phyloP scores from a whole-genome alignment of 371 early-diverging fungal species.

The Rhizopus delemar region DNA sequence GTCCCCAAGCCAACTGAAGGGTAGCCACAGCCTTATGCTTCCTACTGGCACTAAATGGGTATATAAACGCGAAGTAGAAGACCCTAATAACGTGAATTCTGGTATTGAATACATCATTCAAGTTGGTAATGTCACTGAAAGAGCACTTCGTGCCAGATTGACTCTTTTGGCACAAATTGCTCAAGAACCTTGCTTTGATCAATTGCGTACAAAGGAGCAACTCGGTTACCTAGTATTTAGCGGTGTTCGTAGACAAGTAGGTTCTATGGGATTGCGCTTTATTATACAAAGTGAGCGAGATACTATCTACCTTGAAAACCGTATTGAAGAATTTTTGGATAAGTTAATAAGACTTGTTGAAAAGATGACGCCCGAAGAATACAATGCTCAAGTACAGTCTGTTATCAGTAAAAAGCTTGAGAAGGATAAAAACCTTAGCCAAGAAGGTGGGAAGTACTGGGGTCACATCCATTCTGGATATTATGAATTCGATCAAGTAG shows the following conservation, averaged over 20 bases:
- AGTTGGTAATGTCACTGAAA: slow-evolving; percentile 59
- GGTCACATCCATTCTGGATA: slow-evolving; percentile 74
- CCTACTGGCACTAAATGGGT: slow-evolving; percentile 62
- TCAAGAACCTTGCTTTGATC: slow-evolving; percentile 89
- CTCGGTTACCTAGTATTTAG: slow-evolving; percentile 82
- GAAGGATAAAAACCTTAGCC: slow-evolving; percentile 82
- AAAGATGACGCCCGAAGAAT: slow-evolving; percentile 73
- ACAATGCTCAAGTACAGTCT: slow-evolving; percentile 72
- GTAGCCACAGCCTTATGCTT: slow-evolving; percentile 71
- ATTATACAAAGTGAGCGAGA: slow-evolving; percentile 87
- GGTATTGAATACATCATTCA: slow-evolving; percentile 83
- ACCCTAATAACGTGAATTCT: slow-evolving; percentile 82
- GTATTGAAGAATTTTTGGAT: slow-evolving; percentile 79
- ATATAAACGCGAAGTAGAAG: slow-evolving; percentile 67
- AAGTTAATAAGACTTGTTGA: slow-evolving; percentile 54
- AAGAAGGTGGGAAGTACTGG: slow-evolving; percentile 82
- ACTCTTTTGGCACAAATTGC: slow-evolving; percentile 77
- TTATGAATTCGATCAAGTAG: slow-evolving; percentile 83
- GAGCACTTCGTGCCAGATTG: slow-evolving; percentile 61
- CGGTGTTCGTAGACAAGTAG: slow-evolving; percentile 66
- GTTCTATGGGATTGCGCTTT: slow-evolving; percentile 70
- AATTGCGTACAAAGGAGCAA: slow-evolving; percentile 90
- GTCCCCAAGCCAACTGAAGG: slow-evolving; percentile 59
- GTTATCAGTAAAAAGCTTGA: slow-evolving; percentile 74
- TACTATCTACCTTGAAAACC: slow-evolving; percentile 79